These are phyloP conservation scores for Hibiscus trionum DNA, from an alignment of 345 rosid species.

Conservation along the genomic window DNA sequence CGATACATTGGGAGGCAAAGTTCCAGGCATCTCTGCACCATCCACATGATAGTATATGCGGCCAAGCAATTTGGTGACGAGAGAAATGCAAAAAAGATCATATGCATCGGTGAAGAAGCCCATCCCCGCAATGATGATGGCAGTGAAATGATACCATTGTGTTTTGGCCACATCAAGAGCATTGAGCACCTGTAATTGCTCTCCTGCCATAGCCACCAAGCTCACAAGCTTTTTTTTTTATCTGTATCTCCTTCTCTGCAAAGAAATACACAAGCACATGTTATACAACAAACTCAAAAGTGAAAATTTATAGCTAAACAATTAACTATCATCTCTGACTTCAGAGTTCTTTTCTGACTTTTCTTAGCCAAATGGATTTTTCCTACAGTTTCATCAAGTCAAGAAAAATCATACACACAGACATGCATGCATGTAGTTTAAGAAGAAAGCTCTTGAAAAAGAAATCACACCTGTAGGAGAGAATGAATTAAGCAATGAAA, in stretches of 20 bases:
- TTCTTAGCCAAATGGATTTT: not conserved
- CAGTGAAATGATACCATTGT: constrained; percentile 37
- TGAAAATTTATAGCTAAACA: not conserved
- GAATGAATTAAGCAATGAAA: too few species aligned
- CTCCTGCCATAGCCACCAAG: constrained; percentile 34
- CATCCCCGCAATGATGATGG: constrained; percentile 75
- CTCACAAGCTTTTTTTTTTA: not conserved
- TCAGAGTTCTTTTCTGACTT: not conserved
- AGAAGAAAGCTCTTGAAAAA: too few species aligned
- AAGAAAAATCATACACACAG: too few species aligned
- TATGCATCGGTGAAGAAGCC: constrained; percentile 78
- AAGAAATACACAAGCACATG: not conserved
- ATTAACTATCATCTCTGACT: not conserved
- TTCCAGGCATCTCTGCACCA: constrained; percentile 40
- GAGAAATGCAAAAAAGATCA: too few species aligned
- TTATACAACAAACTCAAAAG: not conserved
- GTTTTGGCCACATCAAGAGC: constrained; percentile 49
- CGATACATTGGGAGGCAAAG: constrained; percentile 61
- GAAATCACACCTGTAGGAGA: too few species aligned
- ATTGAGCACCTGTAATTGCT: constrained; percentile 47
- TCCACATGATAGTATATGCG: too few species aligned
- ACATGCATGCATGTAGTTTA: too few species aligned
- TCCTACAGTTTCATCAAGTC: too few species aligned
- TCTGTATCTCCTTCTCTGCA: constrained; percentile 9
- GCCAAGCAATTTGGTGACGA: too few species aligned